phyloP scores from a whole-genome alignment of 208 protist species.

The Lotmaria passim region DNA sequence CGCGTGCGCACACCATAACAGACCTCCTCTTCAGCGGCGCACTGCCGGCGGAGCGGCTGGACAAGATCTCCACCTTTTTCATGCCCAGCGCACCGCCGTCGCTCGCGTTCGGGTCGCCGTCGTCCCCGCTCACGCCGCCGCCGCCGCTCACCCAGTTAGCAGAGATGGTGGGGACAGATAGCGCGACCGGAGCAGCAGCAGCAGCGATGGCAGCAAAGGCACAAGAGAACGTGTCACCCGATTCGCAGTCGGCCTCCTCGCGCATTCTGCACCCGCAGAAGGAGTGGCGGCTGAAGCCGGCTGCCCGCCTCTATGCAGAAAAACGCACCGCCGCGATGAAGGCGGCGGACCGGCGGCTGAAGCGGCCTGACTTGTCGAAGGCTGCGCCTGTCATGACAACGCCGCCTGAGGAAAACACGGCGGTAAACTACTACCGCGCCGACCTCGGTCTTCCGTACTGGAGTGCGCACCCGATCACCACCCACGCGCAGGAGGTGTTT shows the following conservation, averaged over 20 bases:
- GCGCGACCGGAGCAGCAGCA: neutral
- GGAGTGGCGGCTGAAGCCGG: constrained; percentile 33
- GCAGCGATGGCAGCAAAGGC: neutral
- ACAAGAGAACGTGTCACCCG: neutral
- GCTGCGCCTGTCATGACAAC: neutral
- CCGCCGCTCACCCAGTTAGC: constrained; percentile 16
- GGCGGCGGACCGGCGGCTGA: constrained; percentile 15
- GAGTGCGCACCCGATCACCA: constrained; percentile 40
- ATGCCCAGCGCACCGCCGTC: constrained; percentile 4
- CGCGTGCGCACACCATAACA: constrained; percentile 29
- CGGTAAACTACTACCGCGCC: constrained; percentile 33
- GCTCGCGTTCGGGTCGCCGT: neutral
- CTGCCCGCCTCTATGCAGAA: constrained; percentile 7
- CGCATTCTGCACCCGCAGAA: constrained; percentile 18
- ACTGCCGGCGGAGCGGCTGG: constrained; percentile 13
- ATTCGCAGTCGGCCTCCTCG: neutral
- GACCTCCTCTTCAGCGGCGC: constrained; percentile 28
- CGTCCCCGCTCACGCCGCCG: neutral
- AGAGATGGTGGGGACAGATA: constrained; percentile 1
- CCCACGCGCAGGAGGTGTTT: constrained; percentile 33
- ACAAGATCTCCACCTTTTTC: constrained; percentile 26
- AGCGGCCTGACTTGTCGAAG: neutral
- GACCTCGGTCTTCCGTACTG: constrained; percentile 44
- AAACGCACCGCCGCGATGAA: constrained; percentile 9
- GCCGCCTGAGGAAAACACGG: constrained; percentile 4